phyloP scores from a whole-genome alignment of 768 basidiomycete genomes.

The Scleroderma citrinum region DNA sequence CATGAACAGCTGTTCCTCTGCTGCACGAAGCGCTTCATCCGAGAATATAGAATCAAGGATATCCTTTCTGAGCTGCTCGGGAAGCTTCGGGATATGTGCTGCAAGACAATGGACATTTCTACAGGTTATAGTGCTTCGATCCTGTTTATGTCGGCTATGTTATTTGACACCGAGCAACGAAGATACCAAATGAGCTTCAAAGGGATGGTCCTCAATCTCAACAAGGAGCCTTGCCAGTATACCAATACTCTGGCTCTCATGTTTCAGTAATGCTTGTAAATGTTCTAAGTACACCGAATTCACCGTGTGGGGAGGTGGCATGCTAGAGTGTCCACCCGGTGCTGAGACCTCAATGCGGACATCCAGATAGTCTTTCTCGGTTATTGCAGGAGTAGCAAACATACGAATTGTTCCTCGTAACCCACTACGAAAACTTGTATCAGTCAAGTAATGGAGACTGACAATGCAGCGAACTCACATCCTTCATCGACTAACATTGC shows the following conservation, averaged over 20 bases:
- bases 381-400: conserved; percentile 57
- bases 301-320: conserved; percentile 79
- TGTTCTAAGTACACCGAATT: conserved; percentile 8
- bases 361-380: conserved; percentile 70
- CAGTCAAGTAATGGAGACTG: neutral
- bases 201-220: conserved; percentile 63
- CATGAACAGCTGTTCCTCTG: conserved; percentile 1
- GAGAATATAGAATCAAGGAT: conserved; percentile 38
- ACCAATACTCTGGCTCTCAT: conserved; percentile 62
- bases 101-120: conserved; percentile 59
- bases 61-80: conserved; percentile 38
- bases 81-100: conserved; percentile 51
- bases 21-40: conserved; percentile 3
- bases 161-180: too few relatives aligned
- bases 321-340: conserved; percentile 80
- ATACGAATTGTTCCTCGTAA: conserved; percentile 42
- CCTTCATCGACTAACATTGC: conserved; percentile 88
- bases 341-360: conserved; percentile 58
- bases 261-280: conserved; percentile 4
- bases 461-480: conserved; percentile 32
- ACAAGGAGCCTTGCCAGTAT: conserved; percentile 69
- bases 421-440: conserved; percentile 33
- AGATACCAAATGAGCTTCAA: conserved; percentile 45
- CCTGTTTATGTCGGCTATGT: conserved; percentile 30
- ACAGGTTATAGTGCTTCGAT: conserved; percentile 54